Conservation (phyloP, 805 yeast genomes). For the Candida pini region DNA sequence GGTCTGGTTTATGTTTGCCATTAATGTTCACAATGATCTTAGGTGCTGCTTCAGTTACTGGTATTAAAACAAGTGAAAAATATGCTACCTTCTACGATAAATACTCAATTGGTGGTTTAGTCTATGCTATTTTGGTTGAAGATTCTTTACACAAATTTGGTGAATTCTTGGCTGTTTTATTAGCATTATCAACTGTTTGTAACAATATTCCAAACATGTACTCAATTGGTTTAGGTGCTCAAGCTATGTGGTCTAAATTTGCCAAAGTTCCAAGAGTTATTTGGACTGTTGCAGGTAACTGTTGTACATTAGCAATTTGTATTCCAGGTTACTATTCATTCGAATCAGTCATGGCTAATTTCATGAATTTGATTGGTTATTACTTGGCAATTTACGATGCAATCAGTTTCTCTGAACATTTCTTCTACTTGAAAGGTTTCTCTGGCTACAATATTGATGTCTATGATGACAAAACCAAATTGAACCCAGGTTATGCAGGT, state of each 20-base stretch:
- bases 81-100: constrained; percentile 48
- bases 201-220: constrained; percentile 94
- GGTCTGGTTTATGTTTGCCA: constrained; percentile 62
- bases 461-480: constrained; percentile 49
- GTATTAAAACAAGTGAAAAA: constrained; percentile 39
- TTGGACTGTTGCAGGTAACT: constrained; percentile 78
- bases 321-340: constrained; percentile 83
- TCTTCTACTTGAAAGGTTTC: constrained; percentile 64
- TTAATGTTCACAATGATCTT: constrained; percentile 66
- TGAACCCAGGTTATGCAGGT: constrained; percentile 80
- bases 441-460: constrained; percentile 57
- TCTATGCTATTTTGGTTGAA: constrained; percentile 70
- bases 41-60: constrained; percentile 84
- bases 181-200: constrained; percentile 83
- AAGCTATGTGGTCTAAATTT: constrained; percentile 74
- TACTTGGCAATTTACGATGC: constrained; percentile 83
- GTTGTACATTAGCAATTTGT: constrained; percentile 74
- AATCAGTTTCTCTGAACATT: constrained; percentile 75
- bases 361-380: constrained; percentile 89
- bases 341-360: constrained; percentile 67
- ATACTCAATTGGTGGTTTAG: constrained; percentile 73
- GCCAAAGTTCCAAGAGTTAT: constrained; percentile 71
- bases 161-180: constrained; percentile 77
- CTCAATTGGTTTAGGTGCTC: constrained; percentile 83
- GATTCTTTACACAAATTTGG: constrained; percentile 86